Evolutionary conservation across 2,329 filamentous ascomycete genomes (phyloP), one percentile per base, ranked within the genome.

Genomic region (Penicillium freii): DNA sequence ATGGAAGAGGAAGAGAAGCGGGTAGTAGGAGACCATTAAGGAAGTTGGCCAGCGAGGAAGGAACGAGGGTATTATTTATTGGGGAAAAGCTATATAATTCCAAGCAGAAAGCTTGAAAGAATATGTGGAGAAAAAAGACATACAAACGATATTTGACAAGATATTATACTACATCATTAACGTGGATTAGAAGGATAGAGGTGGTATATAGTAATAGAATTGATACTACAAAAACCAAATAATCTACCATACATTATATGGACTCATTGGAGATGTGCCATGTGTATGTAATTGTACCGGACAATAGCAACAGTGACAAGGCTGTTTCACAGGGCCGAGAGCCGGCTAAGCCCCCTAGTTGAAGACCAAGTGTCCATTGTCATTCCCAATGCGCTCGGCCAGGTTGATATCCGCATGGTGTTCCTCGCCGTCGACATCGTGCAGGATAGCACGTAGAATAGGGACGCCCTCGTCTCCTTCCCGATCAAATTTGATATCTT

Each of bases 361-460:
- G 36, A 74, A 79, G 54, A 60, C 51, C 57, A 84, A 75, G 1
- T 57, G 29, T n/a, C 84, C 84, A 62, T 82, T 68, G 21, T 79
- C 63, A 71, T 86, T 86, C 57, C 71, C 70, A 53, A 87, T 76
- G 57, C 80, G 75, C 77, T 85, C 82, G 3, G 78, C 69, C 6
- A 87, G 77, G 74, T 87, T 86, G 62, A 86, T 61, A 63, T 86
- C 77, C 38, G 75, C 71, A 7, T 70, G 57, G 1, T 73, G 57
- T 1, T 56, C 52, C 19, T 83, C 73, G 39, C 82, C 82, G 0
- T 81, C 73, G 1, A 69, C 48, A 33, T 78, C 75, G 39, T 57
- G 65, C 33, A 86, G 76, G 0, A 46, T 57, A 38, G 82, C 83
- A 19, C 82, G 81, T 45, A 87, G 81, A 44, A 86, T 66, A 38